These are phyloP conservation scores for Scytalidium sp. DNA, from an alignment of 2,329 filamentous ascomycete species.

Conservation along the genomic window DNA sequence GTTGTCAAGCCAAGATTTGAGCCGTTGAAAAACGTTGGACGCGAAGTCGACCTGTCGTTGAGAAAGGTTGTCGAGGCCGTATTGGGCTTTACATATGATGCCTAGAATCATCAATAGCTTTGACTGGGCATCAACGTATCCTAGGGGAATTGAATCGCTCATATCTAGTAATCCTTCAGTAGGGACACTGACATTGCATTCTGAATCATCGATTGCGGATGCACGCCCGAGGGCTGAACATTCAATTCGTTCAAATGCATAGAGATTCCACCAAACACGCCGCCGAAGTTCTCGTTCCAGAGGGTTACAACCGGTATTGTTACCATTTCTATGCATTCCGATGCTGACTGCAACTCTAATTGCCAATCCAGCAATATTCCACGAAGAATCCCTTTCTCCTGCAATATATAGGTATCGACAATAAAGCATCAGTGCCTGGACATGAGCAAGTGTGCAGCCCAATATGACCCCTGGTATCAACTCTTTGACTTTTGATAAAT, in stretches of 20 bases:
- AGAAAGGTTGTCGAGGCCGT: neutral
- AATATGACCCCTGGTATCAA: neutral
- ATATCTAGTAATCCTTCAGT: neutral
- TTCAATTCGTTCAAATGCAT: constrained; percentile 1
- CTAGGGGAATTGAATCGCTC: neutral
- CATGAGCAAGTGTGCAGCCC: constrained; percentile 4
- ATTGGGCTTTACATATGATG: neutral
- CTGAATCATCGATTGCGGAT: neutral
- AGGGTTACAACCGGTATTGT: constrained; percentile 31
- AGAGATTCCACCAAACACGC: neutral
- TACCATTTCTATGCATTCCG: constrained; percentile 39
- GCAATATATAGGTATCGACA: constrained; percentile 42
- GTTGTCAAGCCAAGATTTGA: neutral
- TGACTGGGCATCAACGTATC: neutral
- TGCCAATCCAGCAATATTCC: constrained; percentile 41
- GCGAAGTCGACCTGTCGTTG: neutral
- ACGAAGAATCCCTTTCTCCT: constrained; percentile 36
- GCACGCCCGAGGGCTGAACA: neutral
- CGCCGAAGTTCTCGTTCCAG: constrained; percentile 26
- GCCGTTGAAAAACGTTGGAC: neutral
- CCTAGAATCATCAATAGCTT: neutral
- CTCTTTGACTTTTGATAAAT: neutral
- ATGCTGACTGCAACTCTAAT: constrained; percentile 41
- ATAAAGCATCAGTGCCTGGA: constrained; percentile 39
- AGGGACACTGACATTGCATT: neutral